Conservation (phyloP, 257 asterid species). For the Primulina eburnea region DNA sequence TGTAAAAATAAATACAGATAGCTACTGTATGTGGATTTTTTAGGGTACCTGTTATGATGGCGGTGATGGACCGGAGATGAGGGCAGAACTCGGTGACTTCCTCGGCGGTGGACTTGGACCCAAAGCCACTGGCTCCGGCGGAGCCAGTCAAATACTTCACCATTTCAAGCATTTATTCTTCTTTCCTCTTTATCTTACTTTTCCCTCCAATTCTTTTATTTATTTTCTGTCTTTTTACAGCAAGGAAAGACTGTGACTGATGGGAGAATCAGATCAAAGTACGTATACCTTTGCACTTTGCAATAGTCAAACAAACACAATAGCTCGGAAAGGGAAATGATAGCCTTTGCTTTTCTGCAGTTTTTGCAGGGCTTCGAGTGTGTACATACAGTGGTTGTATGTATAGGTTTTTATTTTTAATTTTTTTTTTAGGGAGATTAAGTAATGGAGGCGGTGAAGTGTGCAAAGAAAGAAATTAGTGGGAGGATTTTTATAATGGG, state of each 20-base stretch:
- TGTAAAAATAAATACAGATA: too few relatives aligned
- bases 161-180: constrained; percentile 57
- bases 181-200: not conserved
- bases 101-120: constrained; percentile 85
- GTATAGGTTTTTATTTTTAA: not conserved
- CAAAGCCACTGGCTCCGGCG: constrained; percentile 74
- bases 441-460: constrained; percentile 14
- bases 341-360: constrained; percentile 23
- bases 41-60: constrained; percentile 66
- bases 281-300: constrained; percentile 33
- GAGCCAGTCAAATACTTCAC: constrained; percentile 74
- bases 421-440: constrained; percentile 13
- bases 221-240: not conserved
- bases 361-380: constrained; percentile 18
- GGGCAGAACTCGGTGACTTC: constrained; percentile 53
- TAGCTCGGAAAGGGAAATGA: constrained; percentile 23
- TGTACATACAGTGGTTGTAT: constrained; percentile 22
- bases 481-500: constrained; percentile 41
- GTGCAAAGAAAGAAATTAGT: not conserved
- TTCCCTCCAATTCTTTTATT: not conserved
- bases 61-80: constrained; percentile 63
- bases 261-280: constrained; percentile 24
- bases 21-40: constrained; percentile 20
- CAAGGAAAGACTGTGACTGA: constrained; percentile 17
- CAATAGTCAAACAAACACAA: constrained; percentile 33